Base-by-base conservation (phyloP, 1,284 basidiomycete species). In the Nidula niveotomentosa region DNA sequence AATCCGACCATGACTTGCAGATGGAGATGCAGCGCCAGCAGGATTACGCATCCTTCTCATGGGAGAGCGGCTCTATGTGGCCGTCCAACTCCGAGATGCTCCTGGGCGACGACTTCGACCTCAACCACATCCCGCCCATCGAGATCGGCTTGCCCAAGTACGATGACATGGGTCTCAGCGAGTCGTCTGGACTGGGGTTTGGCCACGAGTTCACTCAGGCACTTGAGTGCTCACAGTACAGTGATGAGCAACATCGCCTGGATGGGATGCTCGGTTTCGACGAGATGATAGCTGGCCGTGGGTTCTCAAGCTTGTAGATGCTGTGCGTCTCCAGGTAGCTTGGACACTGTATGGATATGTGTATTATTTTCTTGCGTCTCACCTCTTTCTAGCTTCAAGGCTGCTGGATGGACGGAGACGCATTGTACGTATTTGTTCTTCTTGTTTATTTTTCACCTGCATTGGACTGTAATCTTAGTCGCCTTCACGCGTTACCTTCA, bases 21-120 rank as follows among this genome's bases (percentile, higher is more conserved):
- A 59, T 67, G 55, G 66, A 72, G 52, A 69, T 73, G 68, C 70
- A 70, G 56, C 61, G 66, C 55, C 70, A 73, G 57, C 65, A 71
- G 8, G 68, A 73, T 49, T 68, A 69, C 50, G 67, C 72, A 9
- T 58, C 63, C 17, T 73, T 67, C 62, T 56, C 56, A n/a, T 77
- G 76, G 75, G 59, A 57, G 45, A 59, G 56, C 51, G 43, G 54
- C 10, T 53, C 55, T 41, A 49, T 58, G 4, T 74, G 72, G 72
- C 58, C 61, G 15, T 58, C 55, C 44, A 66, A 62, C 45, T 59
- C 66, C 3, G 64, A 67, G 1, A 59, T 68, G 34, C 60, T 75
- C 17, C 56, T 71, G 30, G 65, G 66, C 44, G 69, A 74, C 56
- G 76, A 77, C 58, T 77, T 77, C 50, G 76, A 78, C 51, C 56